These are phyloP conservation scores for Beauveria medogensis DNA, from an alignment of 2,329 filamentous ascomycete species.

Conservation along the genomic window DNA sequence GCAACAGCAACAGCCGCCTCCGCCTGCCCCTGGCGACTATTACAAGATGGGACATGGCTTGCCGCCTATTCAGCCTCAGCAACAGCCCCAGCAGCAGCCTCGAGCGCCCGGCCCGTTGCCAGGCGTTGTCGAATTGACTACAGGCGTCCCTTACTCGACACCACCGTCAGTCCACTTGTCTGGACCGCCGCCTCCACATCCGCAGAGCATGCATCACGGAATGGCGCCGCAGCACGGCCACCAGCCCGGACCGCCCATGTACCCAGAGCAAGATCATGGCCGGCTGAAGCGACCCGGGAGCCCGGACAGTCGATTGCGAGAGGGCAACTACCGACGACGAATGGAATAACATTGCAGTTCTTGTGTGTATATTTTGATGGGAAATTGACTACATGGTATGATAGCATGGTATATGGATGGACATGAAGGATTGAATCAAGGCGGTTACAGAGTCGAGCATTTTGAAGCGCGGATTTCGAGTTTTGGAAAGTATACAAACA, in stretches of 20 bases:
- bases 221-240: background rate
- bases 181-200: background rate
- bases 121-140: constrained; percentile 55
- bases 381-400: background rate
- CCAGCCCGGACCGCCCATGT: background rate
- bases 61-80: constrained; percentile 41
- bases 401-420: background rate
- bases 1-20: constrained; percentile 19
- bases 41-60: constrained; percentile 31
- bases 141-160: constrained; percentile 53
- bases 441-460: constrained; percentile 4
- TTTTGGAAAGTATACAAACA: constrained; percentile 1
- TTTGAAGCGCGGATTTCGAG: constrained; percentile 3
- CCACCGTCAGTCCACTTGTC: constrained; percentile 22
- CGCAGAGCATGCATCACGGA: background rate
- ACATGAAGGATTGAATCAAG: background rate
- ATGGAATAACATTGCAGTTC: constrained; percentile 17
- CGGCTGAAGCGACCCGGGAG: constrained; percentile 45
- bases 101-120: constrained; percentile 44
- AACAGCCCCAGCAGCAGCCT: constrained; percentile 24
- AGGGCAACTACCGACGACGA: constrained; percentile 36
- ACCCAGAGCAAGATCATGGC: background rate
- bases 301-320: constrained; percentile 34
- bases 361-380: background rate
- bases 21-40: constrained; percentile 29